phyloP scores from a whole-genome alignment of 1,284 basidiomycete genomes.

The Leccinum insigne region DNA sequence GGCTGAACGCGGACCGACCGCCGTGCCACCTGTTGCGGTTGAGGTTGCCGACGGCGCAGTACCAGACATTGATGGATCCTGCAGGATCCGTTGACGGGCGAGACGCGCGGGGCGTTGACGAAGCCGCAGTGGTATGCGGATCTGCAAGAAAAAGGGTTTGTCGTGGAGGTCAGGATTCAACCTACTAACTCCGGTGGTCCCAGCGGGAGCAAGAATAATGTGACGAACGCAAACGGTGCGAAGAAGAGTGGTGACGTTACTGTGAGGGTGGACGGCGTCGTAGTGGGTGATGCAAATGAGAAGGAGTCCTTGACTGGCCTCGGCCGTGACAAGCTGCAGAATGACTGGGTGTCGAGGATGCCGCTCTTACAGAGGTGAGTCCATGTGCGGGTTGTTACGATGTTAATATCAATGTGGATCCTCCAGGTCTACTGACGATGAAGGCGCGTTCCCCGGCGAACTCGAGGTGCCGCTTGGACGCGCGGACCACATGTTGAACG shows the following conservation, averaged over 20 bases:
- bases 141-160: conserved; percentile 65
- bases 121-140: conserved; percentile 77
- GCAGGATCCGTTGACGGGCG: conserved; percentile 79
- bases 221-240: conserved; percentile 20
- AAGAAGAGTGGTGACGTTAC: conserved; percentile 32
- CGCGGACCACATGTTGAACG: conserved; percentile 57
- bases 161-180: conserved; percentile 60
- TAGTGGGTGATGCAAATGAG: conserved; percentile 64
- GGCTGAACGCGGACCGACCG: conserved; percentile 55
- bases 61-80: conserved; percentile 64
- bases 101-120: conserved; percentile 59
- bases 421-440: conserved; percentile 26
- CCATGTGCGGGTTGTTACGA: background rate
- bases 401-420: conserved; percentile 21
- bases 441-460: conserved; percentile 57
- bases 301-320: conserved; percentile 69
- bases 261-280: conserved; percentile 55
- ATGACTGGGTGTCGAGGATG: conserved; percentile 64
- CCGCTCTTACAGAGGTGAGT: conserved; percentile 60
- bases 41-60: conserved; percentile 81
- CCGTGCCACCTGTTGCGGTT: conserved; percentile 76
- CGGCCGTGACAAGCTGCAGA: conserved; percentile 71
- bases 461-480: conserved; percentile 64
- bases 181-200: conserved; percentile 29
- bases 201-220: conserved; percentile 20